Conservation (phyloP, 768 basidiomycete genomes). For the Chalciporus chontae region DNA sequence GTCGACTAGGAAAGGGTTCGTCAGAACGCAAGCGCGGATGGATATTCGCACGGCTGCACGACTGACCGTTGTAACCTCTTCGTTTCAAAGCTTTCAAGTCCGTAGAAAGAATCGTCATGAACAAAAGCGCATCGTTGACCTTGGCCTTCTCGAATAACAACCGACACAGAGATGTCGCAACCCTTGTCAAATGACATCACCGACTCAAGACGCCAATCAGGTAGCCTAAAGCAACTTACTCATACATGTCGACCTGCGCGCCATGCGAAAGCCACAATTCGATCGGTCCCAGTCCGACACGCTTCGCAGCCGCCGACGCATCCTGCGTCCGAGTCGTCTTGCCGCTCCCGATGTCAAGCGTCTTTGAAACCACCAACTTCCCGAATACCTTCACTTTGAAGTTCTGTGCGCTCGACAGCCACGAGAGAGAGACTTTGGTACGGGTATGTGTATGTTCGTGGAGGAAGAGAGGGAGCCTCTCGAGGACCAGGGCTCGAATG, state of each 20-base stretch:
- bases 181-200: slow-evolving; percentile 40
- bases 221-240: slow-evolving; percentile 51
- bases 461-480: slow-evolving; percentile 86
- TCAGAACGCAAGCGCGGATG: slow-evolving; percentile 6
- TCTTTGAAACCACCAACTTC: slow-evolving; percentile 60
- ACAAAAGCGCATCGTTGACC: slow-evolving; percentile 82
- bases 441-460: slow-evolving; percentile 79
- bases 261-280: slow-evolving; percentile 76
- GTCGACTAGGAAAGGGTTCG: slow-evolving; percentile 55
- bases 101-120: slow-evolving; percentile 93
- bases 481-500: slow-evolving; percentile 62
- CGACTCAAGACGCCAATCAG: background rate
- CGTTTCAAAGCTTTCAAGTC: slow-evolving; percentile 78
- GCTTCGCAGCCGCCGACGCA: slow-evolving; percentile 68
- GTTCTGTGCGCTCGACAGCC: slow-evolving; percentile 61
- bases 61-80: slow-evolving; percentile 79
- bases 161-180: slow-evolving; percentile 80
- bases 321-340: slow-evolving; percentile 56
- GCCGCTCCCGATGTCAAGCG: slow-evolving; percentile 49
- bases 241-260: slow-evolving; percentile 83
- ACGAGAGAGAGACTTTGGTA: slow-evolving; percentile 57
- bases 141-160: slow-evolving; percentile 74
- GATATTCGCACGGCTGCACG: background rate
- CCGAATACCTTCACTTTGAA: slow-evolving; percentile 69
- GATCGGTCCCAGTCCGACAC: slow-evolving; percentile 54